Evolutionary conservation across 441 rosid species (phyloP), one percentile per base, ranked within the genome.

Genomic region (Gossypium gossypioides): DNA sequence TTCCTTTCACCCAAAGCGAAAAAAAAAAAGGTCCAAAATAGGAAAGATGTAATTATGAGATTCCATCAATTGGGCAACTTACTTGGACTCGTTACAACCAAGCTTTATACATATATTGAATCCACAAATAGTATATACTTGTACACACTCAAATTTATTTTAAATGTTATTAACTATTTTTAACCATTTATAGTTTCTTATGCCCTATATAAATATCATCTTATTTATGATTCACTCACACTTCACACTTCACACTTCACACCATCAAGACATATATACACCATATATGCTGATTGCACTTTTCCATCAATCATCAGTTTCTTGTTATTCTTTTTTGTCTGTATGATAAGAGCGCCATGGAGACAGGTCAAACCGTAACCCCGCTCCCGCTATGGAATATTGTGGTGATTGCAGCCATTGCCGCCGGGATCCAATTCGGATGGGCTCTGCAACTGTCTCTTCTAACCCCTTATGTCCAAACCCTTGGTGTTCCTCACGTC

Each of bases 391-490:
- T 72, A 22, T 73, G 78, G 67, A 86, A 91, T 79, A 86, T 87
- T 52, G 76, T 90, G 22, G 42, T 74, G 46, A 93, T 93, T 25
- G 79, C 97, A 3, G 81, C 98, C 1, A 86, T 93, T 0, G 97
- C 93, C 0, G 93, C 93, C 7, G 98, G 98, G 6, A 50, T 91
- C 44, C 96, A 94, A 61, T 91, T 91, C 74, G 96, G 98, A 0
- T 94, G 98, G 98, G 97, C 98, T 2, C 72, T 94, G 1, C 98
- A 94, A 75, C 86, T 94, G 9, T 94, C 97, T 32, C 80, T 94
- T 0, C 67, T 94, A 15, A 94, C 98, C 12, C 97, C 97, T 0
- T 94, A 94, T 72, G 92, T 88, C 2, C 97, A 94, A 65, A 87
- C 86, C 25, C 83, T 94, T 0, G 98, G 98, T 10, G 86, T 94